Percentiles rank a stretch among this genome's conserved stretches.
These are phyloP conservation scores for Saturnispora halmiae DNA, from an alignment of 805 yeast species.

Conservation along the genomic window DNA sequence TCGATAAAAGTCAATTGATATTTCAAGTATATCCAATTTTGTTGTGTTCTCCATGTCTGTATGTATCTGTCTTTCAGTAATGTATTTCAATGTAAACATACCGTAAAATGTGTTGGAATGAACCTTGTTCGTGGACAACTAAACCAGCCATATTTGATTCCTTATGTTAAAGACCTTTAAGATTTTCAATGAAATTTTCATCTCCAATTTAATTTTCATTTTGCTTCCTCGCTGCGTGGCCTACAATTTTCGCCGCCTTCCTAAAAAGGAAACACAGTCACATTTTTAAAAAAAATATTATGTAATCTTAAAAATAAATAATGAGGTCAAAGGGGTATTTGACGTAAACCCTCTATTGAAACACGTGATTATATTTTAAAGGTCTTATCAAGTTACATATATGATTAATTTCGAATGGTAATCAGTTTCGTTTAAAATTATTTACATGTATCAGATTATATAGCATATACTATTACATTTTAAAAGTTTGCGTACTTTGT, in stretches of 20 bases:
- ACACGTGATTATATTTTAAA: neutral
- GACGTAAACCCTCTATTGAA: neutral
- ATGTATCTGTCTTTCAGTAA: no score
- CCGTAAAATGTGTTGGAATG: conserved; percentile 99
- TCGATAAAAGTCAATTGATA: neutral
- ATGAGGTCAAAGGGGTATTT: neutral
- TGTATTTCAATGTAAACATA: conserved; percentile 37
- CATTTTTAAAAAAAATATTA: neutral
- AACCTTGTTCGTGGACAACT: conserved; percentile 97
- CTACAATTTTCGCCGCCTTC: neutral
- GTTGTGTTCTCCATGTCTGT: no score
- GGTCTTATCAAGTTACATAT: no score
- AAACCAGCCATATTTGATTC: conserved; percentile 22
- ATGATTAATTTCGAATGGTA: no score
- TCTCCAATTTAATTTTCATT: neutral
- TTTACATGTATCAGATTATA: conserved; percentile 3
- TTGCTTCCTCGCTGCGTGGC: neutral
- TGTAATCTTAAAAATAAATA: neutral
- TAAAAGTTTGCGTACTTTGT: conserved; percentile 16
- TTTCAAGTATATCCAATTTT: no score
- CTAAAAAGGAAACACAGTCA: conserved; percentile 1
- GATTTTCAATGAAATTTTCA: conserved; percentile 5
- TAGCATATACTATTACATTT: no score
- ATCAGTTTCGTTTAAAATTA: no score
- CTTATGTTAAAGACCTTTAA: neutral